phyloP scores from a whole-genome alignment of 768 basidiomycete genomes.

The Lactarius trivialis region DNA sequence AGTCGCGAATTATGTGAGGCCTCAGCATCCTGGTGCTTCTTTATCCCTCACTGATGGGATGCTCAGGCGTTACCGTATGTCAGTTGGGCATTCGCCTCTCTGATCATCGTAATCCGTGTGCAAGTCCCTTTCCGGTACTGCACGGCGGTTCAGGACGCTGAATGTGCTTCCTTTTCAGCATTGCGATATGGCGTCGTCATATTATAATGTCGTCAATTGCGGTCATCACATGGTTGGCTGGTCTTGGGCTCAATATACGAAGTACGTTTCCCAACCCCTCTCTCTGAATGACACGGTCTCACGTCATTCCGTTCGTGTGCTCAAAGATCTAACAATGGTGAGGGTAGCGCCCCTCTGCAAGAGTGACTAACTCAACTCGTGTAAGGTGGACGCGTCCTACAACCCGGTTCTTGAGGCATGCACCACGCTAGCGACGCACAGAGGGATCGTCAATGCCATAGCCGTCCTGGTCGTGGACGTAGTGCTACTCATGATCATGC shows the following conservation, averaged over 20 bases:
- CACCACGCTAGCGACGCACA: background rate
- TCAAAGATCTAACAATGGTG: background rate
- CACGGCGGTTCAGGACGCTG: background rate
- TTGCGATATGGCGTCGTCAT: background rate
- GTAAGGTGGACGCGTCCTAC: background rate
- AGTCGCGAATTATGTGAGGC: background rate
- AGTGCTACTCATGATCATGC: background rate
- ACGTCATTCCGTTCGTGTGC: background rate
- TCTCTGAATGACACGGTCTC: background rate
- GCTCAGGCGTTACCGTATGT: background rate
- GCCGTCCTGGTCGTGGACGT: background rate
- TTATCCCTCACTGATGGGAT: background rate
- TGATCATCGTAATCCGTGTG: slow-evolving; percentile 1
- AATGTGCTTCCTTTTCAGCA: background rate
- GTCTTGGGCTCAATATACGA: background rate
- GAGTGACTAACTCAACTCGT: background rate
- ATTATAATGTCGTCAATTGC: background rate
- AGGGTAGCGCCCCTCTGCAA: background rate
- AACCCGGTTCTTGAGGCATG: background rate
- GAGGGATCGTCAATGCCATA: background rate
- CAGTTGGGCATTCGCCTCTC: background rate
- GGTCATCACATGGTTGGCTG: background rate
- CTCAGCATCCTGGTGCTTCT: background rate
- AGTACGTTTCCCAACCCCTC: background rate
- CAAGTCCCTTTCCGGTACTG: background rate